Conservation (phyloP, 2,329 filamentous ascomycete species). For the Phaeophleospora eucalypticola region DNA sequence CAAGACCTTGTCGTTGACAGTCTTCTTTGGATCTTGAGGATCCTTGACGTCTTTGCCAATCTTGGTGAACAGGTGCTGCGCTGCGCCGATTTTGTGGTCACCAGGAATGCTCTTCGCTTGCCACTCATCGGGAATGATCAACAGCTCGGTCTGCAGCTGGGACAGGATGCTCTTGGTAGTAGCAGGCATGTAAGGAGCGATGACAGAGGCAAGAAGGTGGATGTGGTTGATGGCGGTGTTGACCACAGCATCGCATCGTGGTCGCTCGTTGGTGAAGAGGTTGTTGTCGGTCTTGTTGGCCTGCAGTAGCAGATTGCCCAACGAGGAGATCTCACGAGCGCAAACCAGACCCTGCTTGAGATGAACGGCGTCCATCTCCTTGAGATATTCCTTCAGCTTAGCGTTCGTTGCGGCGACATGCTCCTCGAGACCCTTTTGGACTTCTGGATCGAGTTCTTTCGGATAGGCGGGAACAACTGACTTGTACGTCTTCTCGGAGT, state of each 20-base stretch:
- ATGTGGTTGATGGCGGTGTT: constrained; percentile 80
- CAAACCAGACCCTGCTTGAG: constrained; percentile 63
- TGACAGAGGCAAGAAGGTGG: constrained; percentile 72
- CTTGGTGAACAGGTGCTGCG: constrained; percentile 66
- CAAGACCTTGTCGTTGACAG: constrained; percentile 77
- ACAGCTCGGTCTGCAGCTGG: constrained; percentile 58
- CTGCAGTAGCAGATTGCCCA: constrained; percentile 58
- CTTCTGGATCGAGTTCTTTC: constrained; percentile 45
- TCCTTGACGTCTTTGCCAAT: neutral
- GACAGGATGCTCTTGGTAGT: constrained; percentile 69
- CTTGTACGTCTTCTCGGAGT: constrained; percentile 62
- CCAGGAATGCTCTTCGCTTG: constrained; percentile 56
- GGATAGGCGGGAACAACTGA: constrained; percentile 55
- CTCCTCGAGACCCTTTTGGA: constrained; percentile 30
- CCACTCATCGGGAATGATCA: constrained; percentile 55
- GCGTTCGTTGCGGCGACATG: constrained; percentile 61
- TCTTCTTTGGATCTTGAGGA: constrained; percentile 37
- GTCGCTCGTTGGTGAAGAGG: constrained; percentile 56
- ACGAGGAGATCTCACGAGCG: constrained; percentile 62
- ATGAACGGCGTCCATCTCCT: constrained; percentile 66
- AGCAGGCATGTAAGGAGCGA: constrained; percentile 81
- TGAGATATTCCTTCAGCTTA: constrained; percentile 62
- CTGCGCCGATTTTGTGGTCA: constrained; percentile 76
- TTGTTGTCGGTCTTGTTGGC: constrained; percentile 59
- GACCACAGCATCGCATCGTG: constrained; percentile 59